Evolutionary conservation across 805 yeast species (phyloP), one percentile per base, ranked within the genome.

Genomic region (Vanderwaltozyma verrucispora): DNA sequence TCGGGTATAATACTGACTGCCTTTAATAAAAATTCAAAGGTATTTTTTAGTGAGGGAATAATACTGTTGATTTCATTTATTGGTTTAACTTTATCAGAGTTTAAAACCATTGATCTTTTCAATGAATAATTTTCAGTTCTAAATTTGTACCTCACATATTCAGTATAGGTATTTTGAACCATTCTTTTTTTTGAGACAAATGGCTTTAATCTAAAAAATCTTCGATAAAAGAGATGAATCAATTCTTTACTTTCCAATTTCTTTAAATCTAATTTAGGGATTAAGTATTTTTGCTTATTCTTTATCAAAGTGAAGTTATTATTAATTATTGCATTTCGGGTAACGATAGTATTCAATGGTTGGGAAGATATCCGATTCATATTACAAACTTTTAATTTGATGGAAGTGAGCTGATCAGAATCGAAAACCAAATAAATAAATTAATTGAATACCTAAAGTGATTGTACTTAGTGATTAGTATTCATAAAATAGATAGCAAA

Each of bases 71-170:
- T 28, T 38, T n/a, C n/a, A 32, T 33, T 17, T 15, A 23, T 14
- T 17, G 23, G 4, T 12, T 21, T 13, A 23, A 11, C 27, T 18
- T 27, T 6, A 9, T 24, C 28, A 41, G 33, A 3, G 3, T 38
- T 30, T 12, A 50, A 28, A 11, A 52, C 43, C 8, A 45, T 26
- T 1, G 33, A 31, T 24, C 53, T 38, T 37, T 53, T 56, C 34
- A 43, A 29, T 7, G 35, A 40, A 36, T 49, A 55, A 37, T 57
- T 40, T 39, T 59, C 63, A 12, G 41, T 33, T 24, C 31, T 48
- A 32, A 51, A 58, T 41, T 58, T 59, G 31, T 51, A 50, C 16
- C 51, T 40, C 8, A 59, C 31, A 34, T 59, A 59, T 2, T 48
- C 47, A 3, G 39, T 43, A 36, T 56, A 59, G 0, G 56, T 51